Evolutionary conservation across 140 eudicot genomes (phyloP), one percentile per base, ranked within the genome.

Genomic region (Cichorium intybus): DNA sequence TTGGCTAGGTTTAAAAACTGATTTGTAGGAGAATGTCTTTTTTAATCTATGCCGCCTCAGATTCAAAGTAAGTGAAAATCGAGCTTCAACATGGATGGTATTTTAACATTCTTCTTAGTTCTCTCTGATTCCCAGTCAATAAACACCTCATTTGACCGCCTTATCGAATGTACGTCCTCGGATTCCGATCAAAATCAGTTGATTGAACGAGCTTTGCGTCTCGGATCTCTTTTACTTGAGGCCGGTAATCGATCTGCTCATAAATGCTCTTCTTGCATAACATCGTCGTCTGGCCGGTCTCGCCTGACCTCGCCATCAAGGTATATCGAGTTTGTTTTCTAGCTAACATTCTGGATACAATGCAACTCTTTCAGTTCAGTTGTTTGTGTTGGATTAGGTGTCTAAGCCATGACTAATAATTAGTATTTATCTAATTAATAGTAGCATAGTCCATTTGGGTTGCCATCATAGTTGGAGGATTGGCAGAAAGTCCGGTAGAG

Each of bases 231-330:
- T 11, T 73, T 89, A 15, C 70, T 82, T 45, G 95, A 86, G 67
- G 97, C 89, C 10, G 95, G 75, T 3, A 86, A 84, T 45, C 75
- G 97, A 62, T 79, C 87, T 27, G 84, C 89, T 23, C 70, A 92
- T 33, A 86, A 76, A 48, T 81, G 81, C 60, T 83, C 84, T 2
- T 79, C 31, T 8, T 46, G 27, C 95, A 86, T 62, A 89, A 89
- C 84, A 84, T 73, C 26, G 71, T 69, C 73, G 85, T 72, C 51
- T 89, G 97, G 97, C 87, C 95, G 3, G 83, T 89, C 20, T 82
- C 95, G 3, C 83, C 92, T 17, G 95, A 89, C 65, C 87, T 89
- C 54, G 86, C 97, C 24, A 69, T 83, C 46, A 88, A 88, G 72
- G 96, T 88, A 57, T 23, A 15, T 24, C n/a, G 18, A 7, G 2